These are phyloP conservation scores for Tripidium arundinaceum DNA, from an alignment of 202 grass and related monocot species.

Conservation along the genomic window DNA sequence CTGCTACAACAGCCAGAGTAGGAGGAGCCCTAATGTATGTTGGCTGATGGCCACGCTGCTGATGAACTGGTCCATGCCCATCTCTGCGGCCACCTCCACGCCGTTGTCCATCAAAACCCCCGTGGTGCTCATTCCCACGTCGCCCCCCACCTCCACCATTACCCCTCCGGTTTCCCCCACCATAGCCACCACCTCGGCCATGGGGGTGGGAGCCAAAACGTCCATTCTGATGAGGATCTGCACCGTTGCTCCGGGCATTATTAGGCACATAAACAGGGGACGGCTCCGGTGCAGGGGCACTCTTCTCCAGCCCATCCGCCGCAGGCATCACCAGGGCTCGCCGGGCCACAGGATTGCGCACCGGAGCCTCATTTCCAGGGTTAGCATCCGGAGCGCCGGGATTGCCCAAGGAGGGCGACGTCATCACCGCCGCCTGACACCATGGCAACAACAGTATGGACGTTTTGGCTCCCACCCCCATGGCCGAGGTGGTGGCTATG, in stretches of 20 bases:
- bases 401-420: slow-evolving; percentile 9
- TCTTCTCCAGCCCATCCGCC: slow-evolving; percentile 26
- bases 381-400: background rate
- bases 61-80: slow-evolving; percentile 42
- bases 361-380: background rate
- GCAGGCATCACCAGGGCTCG: slow-evolving; percentile 30
- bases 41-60: slow-evolving; percentile 38
- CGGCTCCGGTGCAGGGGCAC: slow-evolving; percentile 12
- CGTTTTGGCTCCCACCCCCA: slow-evolving; percentile 37
- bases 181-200: slow-evolving; percentile 41
- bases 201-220: slow-evolving; percentile 37
- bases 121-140: slow-evolving; percentile 45
- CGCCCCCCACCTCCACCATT: slow-evolving; percentile 50
- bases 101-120: slow-evolving; percentile 41
- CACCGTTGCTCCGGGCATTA: slow-evolving; percentile 18
- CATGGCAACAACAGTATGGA: slow-evolving; percentile 3
- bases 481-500: slow-evolving; percentile 41
- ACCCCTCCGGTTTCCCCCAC: slow-evolving; percentile 62
- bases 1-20: slow-evolving; percentile 24
- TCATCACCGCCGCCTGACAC: slow-evolving; percentile 30
- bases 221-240: slow-evolving; percentile 34
- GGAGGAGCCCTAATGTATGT: slow-evolving; percentile 43
- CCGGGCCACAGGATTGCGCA: slow-evolving; percentile 14
- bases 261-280: slow-evolving; percentile 36
- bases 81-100: slow-evolving; percentile 34